These are phyloP conservation scores for Rhizopogon hawkerae DNA, from an alignment of 1,284 basidiomycete genomes.

Conservation along the genomic window DNA sequence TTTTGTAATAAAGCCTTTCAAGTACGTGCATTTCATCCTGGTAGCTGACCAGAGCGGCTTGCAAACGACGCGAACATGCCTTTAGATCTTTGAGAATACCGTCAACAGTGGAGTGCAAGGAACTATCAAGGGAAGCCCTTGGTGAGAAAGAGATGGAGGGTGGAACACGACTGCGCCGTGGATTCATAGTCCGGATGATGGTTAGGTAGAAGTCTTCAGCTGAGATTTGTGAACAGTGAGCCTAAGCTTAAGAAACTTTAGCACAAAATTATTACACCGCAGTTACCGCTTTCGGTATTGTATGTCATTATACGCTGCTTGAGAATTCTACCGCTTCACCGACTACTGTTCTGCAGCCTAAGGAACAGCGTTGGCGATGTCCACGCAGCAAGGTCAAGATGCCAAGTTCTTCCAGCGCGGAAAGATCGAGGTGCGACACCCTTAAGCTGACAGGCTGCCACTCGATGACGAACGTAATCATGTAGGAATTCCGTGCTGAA, in stretches of 20 bases:
- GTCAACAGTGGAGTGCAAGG: constrained; percentile 41
- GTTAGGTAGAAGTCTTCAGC: no score
- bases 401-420: constrained; percentile 86
- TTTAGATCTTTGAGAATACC: constrained; percentile 53
- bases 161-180: constrained; percentile 10
- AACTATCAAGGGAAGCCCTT: constrained; percentile 30
- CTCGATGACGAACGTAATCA: constrained; percentile 2
- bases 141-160: constrained; percentile 23
- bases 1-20: constrained; percentile 67
- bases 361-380: constrained; percentile 32
- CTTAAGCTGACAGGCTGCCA: background rate
- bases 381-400: constrained; percentile 65
- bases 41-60: constrained; percentile 34
- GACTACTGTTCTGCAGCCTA: background rate
- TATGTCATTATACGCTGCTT: no score
- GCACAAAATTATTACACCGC: no score
- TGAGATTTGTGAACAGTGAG: no score
- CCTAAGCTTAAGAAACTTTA: no score
- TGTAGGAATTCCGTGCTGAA: constrained; percentile 77
- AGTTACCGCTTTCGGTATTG: background rate
- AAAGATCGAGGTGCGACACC: constrained; percentile 72
- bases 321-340: background rate
- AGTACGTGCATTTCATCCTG: constrained; percentile 52
- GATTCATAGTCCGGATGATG: constrained; percentile 8
- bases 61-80: constrained; percentile 41